Percentiles rank a stretch among this genome's conserved stretches.
phyloP scores from a whole-genome alignment of 148 eudicot species.

The Rhododendron williamsianum region DNA sequence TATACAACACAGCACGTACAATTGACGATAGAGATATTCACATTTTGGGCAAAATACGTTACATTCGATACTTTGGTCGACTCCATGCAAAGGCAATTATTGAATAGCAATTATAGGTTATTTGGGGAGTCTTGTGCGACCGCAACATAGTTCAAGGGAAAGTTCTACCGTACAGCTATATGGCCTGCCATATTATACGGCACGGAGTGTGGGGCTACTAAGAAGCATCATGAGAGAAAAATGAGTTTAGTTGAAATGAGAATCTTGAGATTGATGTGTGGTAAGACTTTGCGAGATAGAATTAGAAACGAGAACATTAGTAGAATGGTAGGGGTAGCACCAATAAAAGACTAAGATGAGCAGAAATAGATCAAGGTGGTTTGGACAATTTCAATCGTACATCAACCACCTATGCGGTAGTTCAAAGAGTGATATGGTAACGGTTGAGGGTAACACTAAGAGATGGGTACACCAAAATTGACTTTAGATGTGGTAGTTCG shows the following conservation, averaged over 20 bases:
- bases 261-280: neutral
- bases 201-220: neutral
- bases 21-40: neutral
- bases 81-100: neutral
- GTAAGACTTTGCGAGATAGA: neutral
- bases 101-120: neutral
- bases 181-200: neutral
- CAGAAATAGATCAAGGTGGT: neutral
- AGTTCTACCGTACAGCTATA: neutral
- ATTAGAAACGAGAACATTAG: neutral
- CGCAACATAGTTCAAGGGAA: neutral
- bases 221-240: neutral
- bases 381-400: neutral
- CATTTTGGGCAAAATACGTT: neutral
- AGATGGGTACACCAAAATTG: neutral
- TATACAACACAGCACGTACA: neutral
- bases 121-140: neutral
- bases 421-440: neutral
- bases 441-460: neutral
- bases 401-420: neutral
- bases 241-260: neutral
- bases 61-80: neutral
- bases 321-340: neutral
- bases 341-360: neutral
- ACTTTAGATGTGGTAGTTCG: neutral